Evolutionary conservation across 2,329 filamentous ascomycete species (phyloP).

Genomic region (Triangularia setosa): DNA sequence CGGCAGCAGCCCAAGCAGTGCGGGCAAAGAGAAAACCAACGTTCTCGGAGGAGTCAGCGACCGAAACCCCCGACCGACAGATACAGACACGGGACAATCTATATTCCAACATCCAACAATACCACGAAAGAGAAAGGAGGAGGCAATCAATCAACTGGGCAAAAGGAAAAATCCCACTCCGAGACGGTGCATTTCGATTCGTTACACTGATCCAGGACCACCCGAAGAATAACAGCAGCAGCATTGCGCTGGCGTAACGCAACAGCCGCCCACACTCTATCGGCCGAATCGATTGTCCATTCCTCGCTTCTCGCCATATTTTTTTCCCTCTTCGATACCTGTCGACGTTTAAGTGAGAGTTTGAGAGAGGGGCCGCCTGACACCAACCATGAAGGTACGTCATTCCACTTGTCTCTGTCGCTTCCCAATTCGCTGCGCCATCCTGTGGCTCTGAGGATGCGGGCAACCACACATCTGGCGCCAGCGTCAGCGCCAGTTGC

Average conservation of each 20-base stretch:
- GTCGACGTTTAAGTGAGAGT: background rate
- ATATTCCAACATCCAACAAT: background rate
- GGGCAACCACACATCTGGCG: slow-evolving; percentile 8
- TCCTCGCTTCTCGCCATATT: slow-evolving; percentile 6
- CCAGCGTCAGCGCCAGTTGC: slow-evolving; percentile 9
- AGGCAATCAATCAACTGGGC: background rate
- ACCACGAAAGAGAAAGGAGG: background rate
- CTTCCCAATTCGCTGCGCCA: slow-evolving; percentile 9
- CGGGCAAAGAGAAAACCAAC: no score
- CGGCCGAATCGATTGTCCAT: slow-evolving; percentile 18
- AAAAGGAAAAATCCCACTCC: background rate
- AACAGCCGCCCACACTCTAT: slow-evolving; percentile 10
- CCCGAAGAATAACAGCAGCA: slow-evolving; percentile 12
- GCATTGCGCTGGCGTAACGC: slow-evolving; percentile 22
- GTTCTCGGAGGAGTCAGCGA: background rate
- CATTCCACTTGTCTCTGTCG: slow-evolving; percentile 18
- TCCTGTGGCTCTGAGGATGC: slow-evolving; percentile 6
- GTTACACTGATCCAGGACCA: slow-evolving; percentile 26
- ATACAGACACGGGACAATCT: background rate
- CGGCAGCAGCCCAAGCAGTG: no score
- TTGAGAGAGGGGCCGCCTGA: slow-evolving; percentile 18
- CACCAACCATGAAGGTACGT: slow-evolving; percentile 29
- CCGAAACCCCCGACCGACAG: background rate
- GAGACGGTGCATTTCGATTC: slow-evolving; percentile 13
- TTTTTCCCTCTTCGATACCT: background rate